These are phyloP conservation scores for Mrakia gelida DNA, from an alignment of 768 basidiomycete species.

Conservation along the genomic window DNA sequence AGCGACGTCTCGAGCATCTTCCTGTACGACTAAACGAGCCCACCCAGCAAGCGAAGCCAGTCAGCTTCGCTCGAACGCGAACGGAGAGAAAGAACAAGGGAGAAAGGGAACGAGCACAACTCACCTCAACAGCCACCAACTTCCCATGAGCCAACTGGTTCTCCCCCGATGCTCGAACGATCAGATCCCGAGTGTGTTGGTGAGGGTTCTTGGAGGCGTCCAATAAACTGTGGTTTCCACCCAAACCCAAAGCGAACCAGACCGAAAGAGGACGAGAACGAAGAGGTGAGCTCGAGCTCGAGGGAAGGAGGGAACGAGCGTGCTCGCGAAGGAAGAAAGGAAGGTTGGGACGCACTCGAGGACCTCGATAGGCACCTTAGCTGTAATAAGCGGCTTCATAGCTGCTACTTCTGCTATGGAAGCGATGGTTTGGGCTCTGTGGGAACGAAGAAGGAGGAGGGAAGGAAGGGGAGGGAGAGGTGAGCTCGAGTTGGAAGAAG, in stretches of 20 bases:
- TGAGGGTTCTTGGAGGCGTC: slow-evolving; percentile 24
- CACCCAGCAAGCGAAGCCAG: too few species aligned
- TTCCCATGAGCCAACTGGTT: slow-evolving; percentile 20
- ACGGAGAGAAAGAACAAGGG: background rate
- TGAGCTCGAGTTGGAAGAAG: background rate
- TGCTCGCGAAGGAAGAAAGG: background rate
- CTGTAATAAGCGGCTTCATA: background rate
- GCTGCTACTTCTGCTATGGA: slow-evolving; percentile 4
- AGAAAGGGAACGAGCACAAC: background rate
- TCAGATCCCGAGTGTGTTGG: slow-evolving; percentile 16
- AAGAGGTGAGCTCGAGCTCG: background rate
- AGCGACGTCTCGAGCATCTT: slow-evolving; percentile 16
- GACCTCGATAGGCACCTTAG: slow-evolving; percentile 18
- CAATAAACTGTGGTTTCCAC: too few species aligned
- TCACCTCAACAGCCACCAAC: background rate
- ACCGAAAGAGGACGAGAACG: too few species aligned
- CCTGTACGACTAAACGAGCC: background rate
- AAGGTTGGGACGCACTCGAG: slow-evolving; percentile 5
- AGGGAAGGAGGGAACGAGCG: background rate
- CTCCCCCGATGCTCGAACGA: background rate
- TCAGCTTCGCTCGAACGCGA: background rate
- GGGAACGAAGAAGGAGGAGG: background rate
- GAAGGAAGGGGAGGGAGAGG: background rate
- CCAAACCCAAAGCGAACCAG: too few species aligned
- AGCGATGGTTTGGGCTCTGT: slow-evolving; percentile 2